Conservation (phyloP, 2,329 filamentous ascomycete genomes). For the Gaeumannomyces tritici region DNA sequence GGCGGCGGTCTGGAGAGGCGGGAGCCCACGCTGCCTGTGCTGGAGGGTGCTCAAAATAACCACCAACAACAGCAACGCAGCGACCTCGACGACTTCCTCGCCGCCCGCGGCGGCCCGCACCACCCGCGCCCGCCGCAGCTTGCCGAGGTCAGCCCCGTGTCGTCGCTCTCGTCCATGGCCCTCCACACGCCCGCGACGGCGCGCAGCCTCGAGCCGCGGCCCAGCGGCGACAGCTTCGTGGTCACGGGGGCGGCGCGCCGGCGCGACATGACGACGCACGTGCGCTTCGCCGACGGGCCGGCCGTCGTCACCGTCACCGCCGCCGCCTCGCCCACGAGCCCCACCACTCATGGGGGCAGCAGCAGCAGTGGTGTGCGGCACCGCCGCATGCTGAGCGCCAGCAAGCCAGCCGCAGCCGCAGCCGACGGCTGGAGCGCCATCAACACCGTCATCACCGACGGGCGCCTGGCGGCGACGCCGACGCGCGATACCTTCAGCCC, state of each 20-base stretch:
- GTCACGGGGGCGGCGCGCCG: background rate
- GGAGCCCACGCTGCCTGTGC: background rate
- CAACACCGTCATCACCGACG: constrained; percentile 1
- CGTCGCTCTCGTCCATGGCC: too few relatives aligned
- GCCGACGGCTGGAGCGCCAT: background rate
- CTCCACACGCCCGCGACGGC: background rate
- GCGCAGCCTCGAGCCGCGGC: background rate
- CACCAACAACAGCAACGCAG: background rate
- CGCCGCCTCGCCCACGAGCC: too few relatives aligned
- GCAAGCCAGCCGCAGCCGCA: background rate
- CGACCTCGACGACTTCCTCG: background rate
- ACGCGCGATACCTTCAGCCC: background rate
- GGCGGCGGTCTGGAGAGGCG: too few relatives aligned
- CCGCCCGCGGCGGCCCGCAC: too few relatives aligned
- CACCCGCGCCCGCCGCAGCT: too few relatives aligned
- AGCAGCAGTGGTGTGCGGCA: background rate
- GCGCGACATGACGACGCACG: background rate
- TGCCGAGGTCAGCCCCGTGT: background rate
- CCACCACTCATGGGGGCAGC: too few relatives aligned
- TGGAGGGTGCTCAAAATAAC: background rate
- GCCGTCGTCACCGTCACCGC: background rate
- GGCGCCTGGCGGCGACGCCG: background rate
- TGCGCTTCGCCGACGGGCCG: background rate
- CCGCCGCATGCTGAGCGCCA: background rate
- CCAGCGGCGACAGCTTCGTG: background rate